A percentile compares a stretch with the other conserved stretches of the same genome.
These are phyloP conservation scores for Rosa lucieae DNA, from an alignment of 306 rosid species.

Conservation along the genomic window DNA sequence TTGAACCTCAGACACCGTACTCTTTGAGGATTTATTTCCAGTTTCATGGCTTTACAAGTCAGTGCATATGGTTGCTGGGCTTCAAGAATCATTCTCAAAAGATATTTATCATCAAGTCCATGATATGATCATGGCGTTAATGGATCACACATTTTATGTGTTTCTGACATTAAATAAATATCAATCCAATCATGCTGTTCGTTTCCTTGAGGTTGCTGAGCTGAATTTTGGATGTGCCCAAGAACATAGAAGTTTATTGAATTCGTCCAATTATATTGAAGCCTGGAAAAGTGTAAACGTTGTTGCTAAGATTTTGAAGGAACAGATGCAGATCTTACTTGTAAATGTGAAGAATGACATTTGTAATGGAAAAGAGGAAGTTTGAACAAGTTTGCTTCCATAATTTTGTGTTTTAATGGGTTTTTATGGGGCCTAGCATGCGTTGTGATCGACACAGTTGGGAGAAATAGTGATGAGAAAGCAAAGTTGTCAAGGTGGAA, in stretches of 20 bases:
- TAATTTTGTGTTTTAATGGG: constrained; percentile 68
- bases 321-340: constrained; percentile 47
- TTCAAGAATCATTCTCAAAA: constrained; percentile 44
- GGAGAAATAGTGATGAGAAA: constrained; percentile 30
- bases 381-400: constrained; percentile 53
- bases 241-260: constrained; percentile 42
- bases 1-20: constrained; percentile 33
- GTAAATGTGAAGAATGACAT: constrained; percentile 37
- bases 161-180: constrained; percentile 59
- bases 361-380: constrained; percentile 35
- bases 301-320: constrained; percentile 55
- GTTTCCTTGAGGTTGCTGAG: constrained; percentile 36
- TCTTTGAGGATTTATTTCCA: constrained; percentile 52
- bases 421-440: constrained; percentile 71
- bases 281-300: constrained; percentile 48
- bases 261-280: constrained; percentile 37
- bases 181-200: constrained; percentile 42
- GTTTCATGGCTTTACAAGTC: constrained; percentile 76
- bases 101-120: constrained; percentile 34
- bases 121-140: constrained; percentile 54
- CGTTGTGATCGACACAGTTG: constrained; percentile 36
- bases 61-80: constrained; percentile 45
- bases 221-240: constrained; percentile 27
- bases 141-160: constrained; percentile 72
- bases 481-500: constrained; percentile 40